These are phyloP conservation scores for Mediolabrus comicus DNA, from an alignment of 108 stramenopile species.

Conservation along the genomic window DNA sequence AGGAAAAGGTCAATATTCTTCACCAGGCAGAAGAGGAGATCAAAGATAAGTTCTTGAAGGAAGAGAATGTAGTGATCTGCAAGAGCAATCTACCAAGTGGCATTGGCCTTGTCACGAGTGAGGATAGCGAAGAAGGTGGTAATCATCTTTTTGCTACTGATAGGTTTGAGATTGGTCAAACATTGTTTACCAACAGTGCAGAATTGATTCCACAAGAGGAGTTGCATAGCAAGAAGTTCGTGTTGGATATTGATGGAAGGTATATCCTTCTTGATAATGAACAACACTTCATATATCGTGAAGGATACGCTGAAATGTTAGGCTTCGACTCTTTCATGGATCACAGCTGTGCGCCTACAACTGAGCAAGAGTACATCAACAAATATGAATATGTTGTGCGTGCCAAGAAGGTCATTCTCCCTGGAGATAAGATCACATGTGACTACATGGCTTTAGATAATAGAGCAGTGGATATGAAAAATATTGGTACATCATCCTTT, in stretches of 20 bases:
- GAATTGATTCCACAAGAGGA: conserved; percentile 5
- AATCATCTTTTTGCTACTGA: conserved; percentile 27
- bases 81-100: conserved; percentile 19
- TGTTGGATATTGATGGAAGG: conserved; percentile 11
- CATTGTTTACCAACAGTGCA: conserved; percentile 13
- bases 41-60: conserved; percentile 26
- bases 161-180: conserved; percentile 21
- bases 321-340: conserved; percentile 32
- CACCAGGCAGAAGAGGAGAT: conserved; percentile 21
- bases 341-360: conserved; percentile 27
- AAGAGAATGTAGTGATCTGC: conserved; percentile 6
- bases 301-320: conserved; percentile 22
- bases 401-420: conserved; percentile 21
- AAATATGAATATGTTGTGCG: conserved; percentile 14
- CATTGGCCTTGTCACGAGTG: conserved; percentile 18
- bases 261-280: conserved; percentile 17
- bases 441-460: conserved; percentile 26
- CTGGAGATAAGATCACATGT: conserved; percentile 31
- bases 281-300: conserved; percentile 29
- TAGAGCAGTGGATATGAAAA: background rate
- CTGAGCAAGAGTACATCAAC: conserved; percentile 13
- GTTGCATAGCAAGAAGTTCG: background rate
- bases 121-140: conserved; percentile 9
- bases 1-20: conserved; percentile 23
- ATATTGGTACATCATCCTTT: background rate